A percentile compares a stretch with the other conserved stretches of the same genome.
Conservation (phyloP, 192 early-diverging fungal genomes). For the Thoreauomyces humboldtii region DNA sequence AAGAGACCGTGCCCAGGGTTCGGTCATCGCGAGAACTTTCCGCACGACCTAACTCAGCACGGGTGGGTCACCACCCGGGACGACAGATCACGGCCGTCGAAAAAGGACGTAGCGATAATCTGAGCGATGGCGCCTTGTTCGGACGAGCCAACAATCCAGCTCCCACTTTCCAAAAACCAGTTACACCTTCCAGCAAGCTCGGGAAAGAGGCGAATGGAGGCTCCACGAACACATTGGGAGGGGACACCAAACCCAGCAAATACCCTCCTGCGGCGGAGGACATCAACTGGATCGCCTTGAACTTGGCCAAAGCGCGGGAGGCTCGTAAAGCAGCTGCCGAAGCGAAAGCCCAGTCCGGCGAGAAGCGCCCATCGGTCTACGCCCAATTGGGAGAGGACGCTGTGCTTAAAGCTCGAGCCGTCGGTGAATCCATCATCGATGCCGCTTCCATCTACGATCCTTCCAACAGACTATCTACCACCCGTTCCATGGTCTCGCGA, state of each 20-base stretch:
- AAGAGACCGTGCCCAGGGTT: background rate
- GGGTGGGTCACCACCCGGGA: too few species aligned
- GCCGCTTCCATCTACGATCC: constrained; percentile 7
- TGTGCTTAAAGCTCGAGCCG: constrained; percentile 1
- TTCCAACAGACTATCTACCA: background rate
- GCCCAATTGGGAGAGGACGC: constrained; percentile 2
- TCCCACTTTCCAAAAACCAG: background rate
- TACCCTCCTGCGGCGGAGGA: background rate
- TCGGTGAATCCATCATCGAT: background rate
- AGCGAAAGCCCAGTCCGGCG: too few species aligned
- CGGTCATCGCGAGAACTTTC: background rate
- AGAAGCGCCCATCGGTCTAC: background rate
- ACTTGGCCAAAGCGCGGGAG: background rate
- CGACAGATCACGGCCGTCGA: background rate
- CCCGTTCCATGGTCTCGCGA: background rate
- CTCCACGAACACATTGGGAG: background rate
- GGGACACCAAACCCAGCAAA: background rate
- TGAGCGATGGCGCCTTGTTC: background rate
- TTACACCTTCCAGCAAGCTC: background rate
- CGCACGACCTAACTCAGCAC: background rate
- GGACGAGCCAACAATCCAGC: background rate
- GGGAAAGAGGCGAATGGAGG: background rate
- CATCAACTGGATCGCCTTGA: constrained; percentile 1
- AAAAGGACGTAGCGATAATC: background rate
- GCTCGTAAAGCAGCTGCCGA: background rate